Percentiles rank a stretch among this genome's conserved stretches.
phyloP scores from a whole-genome alignment of 2,329 filamentous ascomycete genomes.

The Cladobotryum protrusum region DNA sequence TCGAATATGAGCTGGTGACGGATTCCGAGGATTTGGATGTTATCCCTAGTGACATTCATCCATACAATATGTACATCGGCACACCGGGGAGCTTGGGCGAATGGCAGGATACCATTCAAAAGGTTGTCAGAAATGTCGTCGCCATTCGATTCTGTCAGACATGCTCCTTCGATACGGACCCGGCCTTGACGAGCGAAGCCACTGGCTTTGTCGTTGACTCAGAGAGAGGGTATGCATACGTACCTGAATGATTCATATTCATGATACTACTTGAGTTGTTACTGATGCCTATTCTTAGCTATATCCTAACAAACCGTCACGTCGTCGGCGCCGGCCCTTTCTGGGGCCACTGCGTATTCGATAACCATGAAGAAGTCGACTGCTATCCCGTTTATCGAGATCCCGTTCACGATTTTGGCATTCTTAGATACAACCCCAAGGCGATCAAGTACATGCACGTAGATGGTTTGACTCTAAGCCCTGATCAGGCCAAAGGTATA shows the following conservation, averaged over 20 bases:
- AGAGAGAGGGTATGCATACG: conserved; percentile 61
- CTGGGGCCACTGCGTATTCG: conserved; percentile 97
- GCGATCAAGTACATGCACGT: conserved; percentile 97
- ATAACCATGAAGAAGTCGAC: conserved; percentile 96
- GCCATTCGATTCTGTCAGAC: conserved; percentile 99
- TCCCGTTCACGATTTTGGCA: conserved; percentile 96
- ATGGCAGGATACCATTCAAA: conserved; percentile 94
- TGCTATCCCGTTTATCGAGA: conserved; percentile 96
- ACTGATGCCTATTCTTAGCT: conserved; percentile 33
- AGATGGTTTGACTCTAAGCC: conserved; percentile 69
- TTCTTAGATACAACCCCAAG: conserved; percentile 91
- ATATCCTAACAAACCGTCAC: conserved; percentile 83
- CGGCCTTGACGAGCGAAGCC: conserved; percentile 87
- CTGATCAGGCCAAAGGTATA: conserved; percentile 70
- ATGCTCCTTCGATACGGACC: conserved; percentile 95
- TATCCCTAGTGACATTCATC: conserved; percentile 33
- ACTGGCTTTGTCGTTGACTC: conserved; percentile 98
- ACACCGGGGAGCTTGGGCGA: conserved; percentile 47
- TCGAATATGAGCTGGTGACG: conserved; percentile 25
- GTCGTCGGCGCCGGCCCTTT: conserved; percentile 94
- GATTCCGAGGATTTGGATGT: conserved; percentile 36
- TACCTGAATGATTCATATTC: conserved; percentile 12
- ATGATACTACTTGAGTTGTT: background rate
- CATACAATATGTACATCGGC: conserved; percentile 29
- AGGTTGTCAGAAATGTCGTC: conserved; percentile 89